Conservation (phyloP, 2,329 filamentous ascomycete species). For the Cladosporium sp. region DNA sequence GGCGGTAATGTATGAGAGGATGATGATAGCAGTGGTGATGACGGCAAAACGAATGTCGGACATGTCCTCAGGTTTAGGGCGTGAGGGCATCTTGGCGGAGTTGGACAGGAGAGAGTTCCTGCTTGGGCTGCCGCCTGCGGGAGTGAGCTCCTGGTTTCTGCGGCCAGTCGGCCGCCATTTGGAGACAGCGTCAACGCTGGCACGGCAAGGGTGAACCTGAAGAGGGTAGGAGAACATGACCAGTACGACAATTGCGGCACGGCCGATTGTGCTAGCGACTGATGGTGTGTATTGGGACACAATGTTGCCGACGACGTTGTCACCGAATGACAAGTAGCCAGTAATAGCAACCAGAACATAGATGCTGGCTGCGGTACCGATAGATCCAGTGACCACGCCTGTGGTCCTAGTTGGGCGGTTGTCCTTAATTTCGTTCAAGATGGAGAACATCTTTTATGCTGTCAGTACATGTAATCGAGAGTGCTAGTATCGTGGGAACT, state of each 20-base stretch:
- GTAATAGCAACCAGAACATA: slow-evolving; percentile 93
- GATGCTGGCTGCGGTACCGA: slow-evolving; percentile 79
- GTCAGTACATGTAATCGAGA: too few species aligned
- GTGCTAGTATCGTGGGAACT: slow-evolving; percentile 24
- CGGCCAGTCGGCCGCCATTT: slow-evolving; percentile 69
- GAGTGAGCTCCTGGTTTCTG: slow-evolving; percentile 24
- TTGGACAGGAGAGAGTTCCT: slow-evolving; percentile 25
- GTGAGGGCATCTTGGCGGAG: slow-evolving; percentile 19
- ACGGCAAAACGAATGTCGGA: slow-evolving; percentile 83
- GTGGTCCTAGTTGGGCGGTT: slow-evolving; percentile 75
- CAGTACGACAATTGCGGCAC: slow-evolving; percentile 89
- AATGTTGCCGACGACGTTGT: slow-evolving; percentile 86
- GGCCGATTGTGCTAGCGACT: slow-evolving; percentile 82
- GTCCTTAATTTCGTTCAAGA: slow-evolving; percentile 88
- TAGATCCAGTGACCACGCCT: slow-evolving; percentile 74
- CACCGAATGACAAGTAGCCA: slow-evolving; percentile 92
- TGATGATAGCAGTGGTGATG: slow-evolving; percentile 80
- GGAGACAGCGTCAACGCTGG: slow-evolving; percentile 89
- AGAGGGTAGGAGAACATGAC: slow-evolving; percentile 96
- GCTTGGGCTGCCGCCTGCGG: slow-evolving; percentile 25
- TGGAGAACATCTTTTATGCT: slow-evolving; percentile 81
- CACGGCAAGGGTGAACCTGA: slow-evolving; percentile 91
- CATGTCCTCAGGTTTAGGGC: slow-evolving; percentile 54
- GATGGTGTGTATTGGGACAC: slow-evolving; percentile 82
- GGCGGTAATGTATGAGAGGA: slow-evolving; percentile 79